Conservation (phyloP, 441 rosid genomes). For the Euphorbia schlechtendalii region DNA sequence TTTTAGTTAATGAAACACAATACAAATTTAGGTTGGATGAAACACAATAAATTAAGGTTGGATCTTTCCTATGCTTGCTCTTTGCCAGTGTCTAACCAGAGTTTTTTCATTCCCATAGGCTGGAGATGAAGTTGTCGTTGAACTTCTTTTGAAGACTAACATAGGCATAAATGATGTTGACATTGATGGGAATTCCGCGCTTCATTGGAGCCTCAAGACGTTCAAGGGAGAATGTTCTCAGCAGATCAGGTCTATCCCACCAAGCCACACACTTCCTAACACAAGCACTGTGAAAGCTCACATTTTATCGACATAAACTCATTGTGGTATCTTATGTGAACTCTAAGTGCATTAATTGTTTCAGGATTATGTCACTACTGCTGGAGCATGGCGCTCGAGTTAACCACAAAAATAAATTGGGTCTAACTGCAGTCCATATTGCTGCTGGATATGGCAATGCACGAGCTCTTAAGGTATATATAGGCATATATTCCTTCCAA, state of each 20-base stretch:
- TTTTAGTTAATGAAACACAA: no score
- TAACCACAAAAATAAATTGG: constrained; percentile 61
- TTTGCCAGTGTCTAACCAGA: constrained; percentile 5
- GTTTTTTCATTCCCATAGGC: constrained; percentile 36
- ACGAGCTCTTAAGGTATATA: constrained; percentile 63
- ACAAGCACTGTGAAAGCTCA: background rate
- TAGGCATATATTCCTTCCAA: background rate
- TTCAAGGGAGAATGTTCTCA: constrained; percentile 45
- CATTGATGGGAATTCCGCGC: constrained; percentile 67
- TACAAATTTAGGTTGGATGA: no score
- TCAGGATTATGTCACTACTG: constrained; percentile 61
- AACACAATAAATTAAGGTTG: no score
- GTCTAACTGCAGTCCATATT: constrained; percentile 57
- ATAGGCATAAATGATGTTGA: constrained; percentile 55
- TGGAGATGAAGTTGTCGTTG: constrained; percentile 62
- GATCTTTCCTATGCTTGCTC: background rate
- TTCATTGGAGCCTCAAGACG: constrained; percentile 64
- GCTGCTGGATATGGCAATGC: constrained; percentile 78
- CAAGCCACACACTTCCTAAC: background rate
- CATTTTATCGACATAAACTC: background rate
- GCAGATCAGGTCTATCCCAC: constrained; percentile 49
- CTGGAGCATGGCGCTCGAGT: constrained; percentile 56
- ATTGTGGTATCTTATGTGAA: background rate
- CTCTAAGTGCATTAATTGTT: constrained; percentile 16
- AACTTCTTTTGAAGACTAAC: constrained; percentile 58